Percentiles rank a stretch among this genome's conserved stretches.
Evolutionary conservation across 495 filamentous ascomycete genomes (phyloP).

Genomic region (Lepraria neglecta): DNA sequence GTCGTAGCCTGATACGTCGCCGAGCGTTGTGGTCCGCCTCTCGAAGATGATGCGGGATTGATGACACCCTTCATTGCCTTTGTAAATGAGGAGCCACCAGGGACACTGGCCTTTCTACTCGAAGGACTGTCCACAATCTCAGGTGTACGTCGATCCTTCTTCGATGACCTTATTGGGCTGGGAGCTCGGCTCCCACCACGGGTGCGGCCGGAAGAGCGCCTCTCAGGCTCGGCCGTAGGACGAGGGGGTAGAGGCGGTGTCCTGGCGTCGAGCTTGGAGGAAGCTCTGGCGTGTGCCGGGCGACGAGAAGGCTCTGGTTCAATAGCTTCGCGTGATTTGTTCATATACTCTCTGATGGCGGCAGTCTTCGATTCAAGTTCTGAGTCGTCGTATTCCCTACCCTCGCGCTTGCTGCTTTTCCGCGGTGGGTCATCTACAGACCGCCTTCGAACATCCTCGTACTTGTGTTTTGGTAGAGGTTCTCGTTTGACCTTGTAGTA

Average conservation of each 20-base stretch:
- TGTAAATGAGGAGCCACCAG: slow-evolving; percentile 21
- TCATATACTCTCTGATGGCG: slow-evolving; percentile 38
- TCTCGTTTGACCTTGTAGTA: slow-evolving; percentile 18
- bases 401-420: slow-evolving; percentile 21
- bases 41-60: slow-evolving; percentile 17
- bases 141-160: slow-evolving; percentile 20
- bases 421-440: slow-evolving; percentile 20
- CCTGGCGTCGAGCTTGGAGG: slow-evolving; percentile 18
- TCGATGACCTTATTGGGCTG: slow-evolving; percentile 23
- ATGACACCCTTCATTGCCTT: slow-evolving; percentile 11
- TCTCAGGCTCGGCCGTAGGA: slow-evolving; percentile 13
- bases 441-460: slow-evolving; percentile 22
- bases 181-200: slow-evolving; percentile 14
- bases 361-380: slow-evolving; percentile 31
- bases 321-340: slow-evolving; percentile 19
- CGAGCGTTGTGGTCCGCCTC: slow-evolving; percentile 22
- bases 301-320: slow-evolving; percentile 18
- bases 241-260: slow-evolving; percentile 19
- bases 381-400: slow-evolving; percentile 22
- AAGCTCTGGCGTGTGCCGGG: slow-evolving; percentile 16
- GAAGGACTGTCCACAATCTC: slow-evolving; percentile 25
- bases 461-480: slow-evolving; percentile 18
- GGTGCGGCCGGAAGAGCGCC: slow-evolving; percentile 15
- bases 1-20: slow-evolving; percentile 16
- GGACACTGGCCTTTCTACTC: slow-evolving; percentile 18